phyloP scores from a whole-genome alignment of 192 early-diverging fungal genomes.

The Gigaspora rosea region DNA sequence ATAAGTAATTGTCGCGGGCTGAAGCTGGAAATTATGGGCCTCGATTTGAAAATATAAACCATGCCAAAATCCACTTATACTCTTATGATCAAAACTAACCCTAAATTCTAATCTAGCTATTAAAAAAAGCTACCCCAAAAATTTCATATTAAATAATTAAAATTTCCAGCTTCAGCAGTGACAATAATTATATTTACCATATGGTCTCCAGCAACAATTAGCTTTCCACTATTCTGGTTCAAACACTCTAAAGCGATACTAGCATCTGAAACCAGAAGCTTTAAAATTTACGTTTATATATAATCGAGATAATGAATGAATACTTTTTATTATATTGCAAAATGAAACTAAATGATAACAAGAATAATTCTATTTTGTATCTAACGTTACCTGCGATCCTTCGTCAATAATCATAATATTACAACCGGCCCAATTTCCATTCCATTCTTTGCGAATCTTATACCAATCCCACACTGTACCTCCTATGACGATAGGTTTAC shows the following conservation, averaged over 20 bases:
- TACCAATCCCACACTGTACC: constrained; percentile 48
- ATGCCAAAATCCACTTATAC: no score
- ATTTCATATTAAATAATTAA: no score
- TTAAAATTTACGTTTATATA: neutral
- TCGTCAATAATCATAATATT: constrained; percentile 45
- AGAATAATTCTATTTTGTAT: neutral
- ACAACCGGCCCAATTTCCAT: constrained; percentile 7
- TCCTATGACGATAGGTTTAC: constrained; percentile 35
- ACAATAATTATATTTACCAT: constrained; percentile 17
- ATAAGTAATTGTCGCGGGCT: no score
- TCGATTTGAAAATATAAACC: no score
- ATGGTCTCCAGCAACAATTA: constrained; percentile 60
- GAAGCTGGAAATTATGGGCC: no score
- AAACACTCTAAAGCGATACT: constrained; percentile 46
- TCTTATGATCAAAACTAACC: no score
- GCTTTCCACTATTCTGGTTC: constrained; percentile 36
- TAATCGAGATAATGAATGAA: constrained; percentile 32
- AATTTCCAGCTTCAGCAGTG: no score
- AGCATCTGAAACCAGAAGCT: constrained; percentile 49
- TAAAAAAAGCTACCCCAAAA: no score
- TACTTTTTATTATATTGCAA: constrained; percentile 32
- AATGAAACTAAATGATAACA: neutral
- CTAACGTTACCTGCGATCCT: constrained; percentile 37
- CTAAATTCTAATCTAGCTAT: no score
- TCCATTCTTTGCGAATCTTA: constrained; percentile 36